Evolutionary conservation across 805 yeast species (phyloP).

Genomic region (Schwanniomyces occidentalis): DNA sequence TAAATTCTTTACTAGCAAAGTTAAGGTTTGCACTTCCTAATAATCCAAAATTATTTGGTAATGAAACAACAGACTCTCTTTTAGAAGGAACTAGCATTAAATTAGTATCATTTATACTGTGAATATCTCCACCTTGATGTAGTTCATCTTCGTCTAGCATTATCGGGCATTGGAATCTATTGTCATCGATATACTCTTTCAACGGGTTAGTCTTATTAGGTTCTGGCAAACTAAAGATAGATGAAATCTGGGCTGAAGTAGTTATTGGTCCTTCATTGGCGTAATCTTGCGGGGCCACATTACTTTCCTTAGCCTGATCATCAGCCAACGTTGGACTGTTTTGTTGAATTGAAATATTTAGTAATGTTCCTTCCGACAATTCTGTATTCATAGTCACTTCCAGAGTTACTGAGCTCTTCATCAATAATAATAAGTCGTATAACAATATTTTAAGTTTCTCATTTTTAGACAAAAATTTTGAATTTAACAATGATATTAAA

Average conservation of each 20-base stretch:
- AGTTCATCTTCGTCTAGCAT: conserved; percentile 36
- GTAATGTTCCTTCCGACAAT: conserved; percentile 5
- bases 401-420: conserved; percentile 42
- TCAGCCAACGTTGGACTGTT: conserved; percentile 2
- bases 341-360: not conserved
- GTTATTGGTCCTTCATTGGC: conserved; percentile 2
- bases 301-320: conserved; percentile 3
- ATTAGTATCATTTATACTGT: conserved; percentile 27
- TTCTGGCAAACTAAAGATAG: conserved; percentile 33
- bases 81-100: conserved; percentile 21
- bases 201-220: conserved; percentile 23
- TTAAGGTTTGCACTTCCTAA: conserved; percentile 8
- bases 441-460: conserved; percentile 55
- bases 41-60: conserved; percentile 1
- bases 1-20: conserved; percentile 16
- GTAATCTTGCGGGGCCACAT: not conserved
- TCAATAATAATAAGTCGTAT: conserved; percentile 57
- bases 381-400: conserved; percentile 10
- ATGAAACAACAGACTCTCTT: conserved; percentile 4
- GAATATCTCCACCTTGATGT: conserved; percentile 30
- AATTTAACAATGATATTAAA: conserved; percentile 46
- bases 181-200: conserved; percentile 13
- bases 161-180: conserved; percentile 17
- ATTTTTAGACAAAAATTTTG: conserved; percentile 39
- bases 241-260: conserved; percentile 5